Percentiles rank a stretch among this genome's conserved stretches.
Evolutionary conservation across 2,329 filamentous ascomycete genomes (phyloP).

Genomic region (Coniochaeta prunicola): DNA sequence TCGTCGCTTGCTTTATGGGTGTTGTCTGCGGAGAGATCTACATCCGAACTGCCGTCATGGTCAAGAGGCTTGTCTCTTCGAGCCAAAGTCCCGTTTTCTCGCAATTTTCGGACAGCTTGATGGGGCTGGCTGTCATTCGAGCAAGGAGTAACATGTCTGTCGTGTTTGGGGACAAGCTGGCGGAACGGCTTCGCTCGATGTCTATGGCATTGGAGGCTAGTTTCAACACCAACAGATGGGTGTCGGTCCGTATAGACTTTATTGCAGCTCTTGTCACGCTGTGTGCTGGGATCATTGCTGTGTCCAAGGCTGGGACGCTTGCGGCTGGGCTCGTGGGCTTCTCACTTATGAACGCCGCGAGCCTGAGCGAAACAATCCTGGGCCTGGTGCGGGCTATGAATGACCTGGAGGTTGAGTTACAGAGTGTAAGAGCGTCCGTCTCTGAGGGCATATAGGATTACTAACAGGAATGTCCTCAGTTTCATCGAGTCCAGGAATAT

Average conservation of each 20-base stretch:
- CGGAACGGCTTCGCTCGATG: constrained; percentile 39
- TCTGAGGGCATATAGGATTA: background rate
- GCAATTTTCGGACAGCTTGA: constrained; percentile 35
- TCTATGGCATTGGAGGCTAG: constrained; percentile 36
- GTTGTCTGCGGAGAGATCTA: constrained; percentile 35
- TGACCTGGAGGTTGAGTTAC: constrained; percentile 49
- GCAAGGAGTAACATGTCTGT: constrained; percentile 37
- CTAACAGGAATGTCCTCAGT: constrained; percentile 8
- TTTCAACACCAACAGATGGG: constrained; percentile 41
- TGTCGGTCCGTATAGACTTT: constrained; percentile 46
- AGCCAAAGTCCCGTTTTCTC: constrained; percentile 47
- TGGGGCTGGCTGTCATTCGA: constrained; percentile 32
- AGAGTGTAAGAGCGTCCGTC: constrained; percentile 33
- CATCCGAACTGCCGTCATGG: constrained; percentile 32
- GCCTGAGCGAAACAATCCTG: constrained; percentile 43
- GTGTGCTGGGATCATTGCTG: constrained; percentile 43
- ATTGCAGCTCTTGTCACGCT: constrained; percentile 45
- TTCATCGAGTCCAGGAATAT: constrained; percentile 23
- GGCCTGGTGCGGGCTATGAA: constrained; percentile 46
- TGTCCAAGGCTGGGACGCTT: constrained; percentile 36
- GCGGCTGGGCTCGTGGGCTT: constrained; percentile 48
- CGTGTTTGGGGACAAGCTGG: constrained; percentile 29
- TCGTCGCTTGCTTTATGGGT: constrained; percentile 27
- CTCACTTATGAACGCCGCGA: constrained; percentile 49
- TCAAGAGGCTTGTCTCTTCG: constrained; percentile 32